Evolutionary conservation across 2,329 filamentous ascomycete species (phyloP).

Genomic region (Waltergamsia citrina): DNA sequence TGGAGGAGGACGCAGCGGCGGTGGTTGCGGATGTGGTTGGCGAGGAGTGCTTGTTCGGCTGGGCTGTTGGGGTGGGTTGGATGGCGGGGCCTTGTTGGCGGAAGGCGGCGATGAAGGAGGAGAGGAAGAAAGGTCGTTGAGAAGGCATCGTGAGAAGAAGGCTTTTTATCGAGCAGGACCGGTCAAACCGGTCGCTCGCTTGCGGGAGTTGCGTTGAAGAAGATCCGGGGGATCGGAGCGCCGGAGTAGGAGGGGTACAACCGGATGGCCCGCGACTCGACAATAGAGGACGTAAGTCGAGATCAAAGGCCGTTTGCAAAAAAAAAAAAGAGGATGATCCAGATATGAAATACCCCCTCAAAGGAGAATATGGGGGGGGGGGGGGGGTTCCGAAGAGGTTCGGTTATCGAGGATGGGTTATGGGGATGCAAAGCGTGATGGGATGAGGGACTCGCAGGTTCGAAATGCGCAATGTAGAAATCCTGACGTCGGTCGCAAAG

Average conservation of each 20-base stretch:
- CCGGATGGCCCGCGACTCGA: too few relatives aligned
- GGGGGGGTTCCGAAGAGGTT: too few relatives aligned
- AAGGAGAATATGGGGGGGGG: too few relatives aligned
- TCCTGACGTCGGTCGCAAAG: constrained; percentile 1
- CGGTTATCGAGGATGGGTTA: not conserved
- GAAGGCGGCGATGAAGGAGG: constrained; percentile 46
- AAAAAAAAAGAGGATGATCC: not conserved
- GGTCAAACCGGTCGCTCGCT: not conserved
- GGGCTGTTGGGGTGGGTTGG: constrained; percentile 10
- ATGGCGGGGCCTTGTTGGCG: constrained; percentile 33
- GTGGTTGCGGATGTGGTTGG: constrained; percentile 14
- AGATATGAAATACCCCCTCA: too few relatives aligned
- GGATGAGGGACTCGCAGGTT: not conserved
- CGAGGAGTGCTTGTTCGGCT: constrained; percentile 25
- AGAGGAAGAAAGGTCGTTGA: constrained; percentile 46
- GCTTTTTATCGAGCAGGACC: too few relatives aligned
- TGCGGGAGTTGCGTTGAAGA: not conserved
- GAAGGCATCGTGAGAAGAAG: constrained; percentile 28
- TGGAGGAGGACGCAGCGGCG: constrained; percentile 9
- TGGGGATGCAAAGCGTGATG: not conserved
- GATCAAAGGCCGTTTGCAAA: too few relatives aligned
- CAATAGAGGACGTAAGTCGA: too few relatives aligned
- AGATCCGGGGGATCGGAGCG: not conserved
- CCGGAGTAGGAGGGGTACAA: too few relatives aligned
- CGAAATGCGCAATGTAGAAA: constrained; percentile 1